A percentile compares a stretch with the other conserved stretches of the same genome.
These are phyloP conservation scores for Anastatica hierochuntica DNA, from an alignment of 345 rosid genomes.

Conservation along the genomic window DNA sequence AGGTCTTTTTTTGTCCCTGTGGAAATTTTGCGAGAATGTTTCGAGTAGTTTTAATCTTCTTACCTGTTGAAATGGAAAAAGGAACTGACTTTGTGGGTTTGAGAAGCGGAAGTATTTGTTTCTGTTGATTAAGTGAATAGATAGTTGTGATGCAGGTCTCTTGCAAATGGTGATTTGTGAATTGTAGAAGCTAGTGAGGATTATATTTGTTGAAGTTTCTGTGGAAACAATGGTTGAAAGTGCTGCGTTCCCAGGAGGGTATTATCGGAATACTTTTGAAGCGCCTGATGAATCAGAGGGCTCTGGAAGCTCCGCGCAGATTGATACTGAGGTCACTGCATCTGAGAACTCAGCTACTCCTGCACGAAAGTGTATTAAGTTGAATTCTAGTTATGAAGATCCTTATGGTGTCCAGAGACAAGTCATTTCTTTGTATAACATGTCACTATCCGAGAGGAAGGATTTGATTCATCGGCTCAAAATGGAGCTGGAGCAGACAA, in stretches of 20 bases:
- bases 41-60: too few species aligned
- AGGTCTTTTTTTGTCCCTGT: not conserved
- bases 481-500: slow-evolving; percentile 61
- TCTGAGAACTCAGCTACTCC: slow-evolving; percentile 61
- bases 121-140: slow-evolving; percentile 15
- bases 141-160: slow-evolving; percentile 21
- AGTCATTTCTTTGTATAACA: slow-evolving; percentile 49
- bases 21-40: too few species aligned
- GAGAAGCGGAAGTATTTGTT: not conserved
- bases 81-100: too few species aligned
- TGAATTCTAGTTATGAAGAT: slow-evolving; percentile 40
- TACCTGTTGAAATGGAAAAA: not conserved
- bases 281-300: slow-evolving; percentile 74
- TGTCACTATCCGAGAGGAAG: slow-evolving; percentile 56
- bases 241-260: slow-evolving; percentile 46
- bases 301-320: slow-evolving; percentile 67
- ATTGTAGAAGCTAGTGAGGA: slow-evolving; percentile 10
- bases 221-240: slow-evolving; percentile 43
- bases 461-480: slow-evolving; percentile 46
- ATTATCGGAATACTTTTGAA: slow-evolving; percentile 34
- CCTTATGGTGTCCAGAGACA: slow-evolving; percentile 51
- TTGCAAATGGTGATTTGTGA: slow-evolving; percentile 7
- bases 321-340: slow-evolving; percentile 56
- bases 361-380: slow-evolving; percentile 41
- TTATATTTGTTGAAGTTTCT: slow-evolving; percentile 10